Conservation (phyloP, 2,329 filamentous ascomycete species). For the Fusarium napiforme region DNA sequence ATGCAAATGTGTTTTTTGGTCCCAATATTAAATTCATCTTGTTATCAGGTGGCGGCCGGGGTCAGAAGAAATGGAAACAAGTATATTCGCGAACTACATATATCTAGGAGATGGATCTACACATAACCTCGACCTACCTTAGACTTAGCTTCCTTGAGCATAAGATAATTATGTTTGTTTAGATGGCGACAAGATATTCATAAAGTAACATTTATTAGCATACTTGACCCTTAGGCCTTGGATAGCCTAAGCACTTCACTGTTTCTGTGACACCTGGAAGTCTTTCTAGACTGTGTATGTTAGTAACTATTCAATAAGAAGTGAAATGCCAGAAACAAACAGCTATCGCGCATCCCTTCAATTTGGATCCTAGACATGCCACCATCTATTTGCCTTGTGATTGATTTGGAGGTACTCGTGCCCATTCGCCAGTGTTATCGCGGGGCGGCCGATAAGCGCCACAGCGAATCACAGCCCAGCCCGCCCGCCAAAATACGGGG, state of each 20-base stretch:
- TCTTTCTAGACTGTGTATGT: neutral
- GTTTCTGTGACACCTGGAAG: neutral
- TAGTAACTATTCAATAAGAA: neutral
- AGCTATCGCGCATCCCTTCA: neutral
- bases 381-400: neutral
- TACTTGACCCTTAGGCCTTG: neutral
- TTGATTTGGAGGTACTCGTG: conserved; percentile 11
- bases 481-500: conserved; percentile 36
- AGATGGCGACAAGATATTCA: neutral
- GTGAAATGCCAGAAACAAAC: neutral
- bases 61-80: neutral
- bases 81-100: neutral
- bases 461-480: conserved; percentile 36
- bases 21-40: neutral
- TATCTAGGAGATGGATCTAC: neutral
- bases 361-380: neutral
- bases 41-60: no score
- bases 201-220: neutral
- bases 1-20: neutral
- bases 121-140: neutral
- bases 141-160: neutral
- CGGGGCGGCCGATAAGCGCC: conserved; percentile 38
- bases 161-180: neutral
- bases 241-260: neutral
- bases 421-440: conserved; percentile 36